Conservation (phyloP, 2,329 filamentous ascomycete species). For the Trichoderma hamatum region DNA sequence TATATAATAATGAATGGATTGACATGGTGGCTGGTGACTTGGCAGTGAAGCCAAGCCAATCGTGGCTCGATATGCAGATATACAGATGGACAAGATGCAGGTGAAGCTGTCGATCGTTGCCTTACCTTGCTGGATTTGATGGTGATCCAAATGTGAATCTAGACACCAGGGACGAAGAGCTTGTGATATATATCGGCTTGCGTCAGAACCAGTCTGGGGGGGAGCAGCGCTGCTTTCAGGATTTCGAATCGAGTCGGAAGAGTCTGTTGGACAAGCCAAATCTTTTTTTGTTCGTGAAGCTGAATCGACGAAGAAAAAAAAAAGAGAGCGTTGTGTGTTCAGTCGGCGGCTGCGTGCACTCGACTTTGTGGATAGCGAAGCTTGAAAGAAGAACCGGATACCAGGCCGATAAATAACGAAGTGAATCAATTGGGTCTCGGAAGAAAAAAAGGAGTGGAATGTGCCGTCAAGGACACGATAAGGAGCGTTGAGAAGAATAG, state of each 20-base stretch:
- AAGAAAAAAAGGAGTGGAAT: constrained; percentile 38
- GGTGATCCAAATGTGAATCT: constrained; percentile 1
- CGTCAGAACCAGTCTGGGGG: constrained; percentile 34
- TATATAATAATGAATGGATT: not conserved
- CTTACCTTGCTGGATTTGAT: constrained; percentile 21
- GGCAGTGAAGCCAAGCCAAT: not conserved
- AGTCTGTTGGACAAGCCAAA: constrained; percentile 34
- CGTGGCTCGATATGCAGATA: not conserved
- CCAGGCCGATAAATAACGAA: constrained; percentile 21
- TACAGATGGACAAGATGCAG: not conserved
- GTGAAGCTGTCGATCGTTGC: constrained; percentile 8
- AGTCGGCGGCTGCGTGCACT: constrained; percentile 26
- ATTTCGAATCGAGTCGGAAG: not conserved
- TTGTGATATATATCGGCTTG: constrained; percentile 23
- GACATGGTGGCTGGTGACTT: not conserved
- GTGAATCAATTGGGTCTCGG: constrained; percentile 14
- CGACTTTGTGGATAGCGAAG: constrained; percentile 20
- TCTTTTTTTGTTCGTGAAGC: constrained; percentile 8
- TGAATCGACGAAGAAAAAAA: constrained; percentile 1
- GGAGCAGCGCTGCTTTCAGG: constrained; percentile 26
- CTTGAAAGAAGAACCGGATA: constrained; percentile 21
- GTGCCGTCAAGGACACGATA: constrained; percentile 39
- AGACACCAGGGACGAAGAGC: constrained; percentile 6
- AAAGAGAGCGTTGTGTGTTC: constrained; percentile 10
- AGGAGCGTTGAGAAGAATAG: constrained; percentile 19